Evolutionary conservation across 2,329 filamentous ascomycete genomes (phyloP), one percentile per base, ranked within the genome.

Genomic region (Colletotrichum gloeosporioides): DNA sequence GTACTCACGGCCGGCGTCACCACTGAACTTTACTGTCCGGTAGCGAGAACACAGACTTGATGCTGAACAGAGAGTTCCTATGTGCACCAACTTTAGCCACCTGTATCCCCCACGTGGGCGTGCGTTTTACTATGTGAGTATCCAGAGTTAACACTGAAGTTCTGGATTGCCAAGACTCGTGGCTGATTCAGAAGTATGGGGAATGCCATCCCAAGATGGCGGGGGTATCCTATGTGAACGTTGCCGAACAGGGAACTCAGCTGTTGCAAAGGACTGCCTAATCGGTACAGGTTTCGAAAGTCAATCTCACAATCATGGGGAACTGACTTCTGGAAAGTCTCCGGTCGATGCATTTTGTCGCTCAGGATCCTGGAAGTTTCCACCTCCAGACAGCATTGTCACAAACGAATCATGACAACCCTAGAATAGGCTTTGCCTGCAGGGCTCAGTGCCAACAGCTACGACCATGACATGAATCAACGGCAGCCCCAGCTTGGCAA

Each of bases 91-190:
- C 15, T 2, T 65, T 44, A 36, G 34, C 25, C 16, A 8, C 1
- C 6, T 13, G 31, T 10, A 6, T 8, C 32, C 10, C 22, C 62
- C 34, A 65, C 34, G 62, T 65, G 34, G 62, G 16, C 3, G 0
- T 18, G 0, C 0, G 0, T 10, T 25, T 3, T 25, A 1, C 22
- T 18, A 15, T 18, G 22, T 25, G 16, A 29, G 62, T 65, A 3
- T 15, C 15, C 8, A 18, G 4, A 9, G 55, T 0, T 6, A 4
- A 59, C 15, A 0, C 0, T 29, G 22, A 18, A 16, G 25, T 66
- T 9, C 39, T 29, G 27, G 39, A 66, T 55, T 18, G 64, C 64
- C 64, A 66, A 66, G 64, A 34, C 16, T 15, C 25, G 27, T 27
- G 18, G 25, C 25, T 22, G 64, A 66, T 53, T 65, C 36, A 32